phyloP scores from a whole-genome alignment of 2,329 filamentous ascomycete genomes.

The Epichloe typhina region DNA sequence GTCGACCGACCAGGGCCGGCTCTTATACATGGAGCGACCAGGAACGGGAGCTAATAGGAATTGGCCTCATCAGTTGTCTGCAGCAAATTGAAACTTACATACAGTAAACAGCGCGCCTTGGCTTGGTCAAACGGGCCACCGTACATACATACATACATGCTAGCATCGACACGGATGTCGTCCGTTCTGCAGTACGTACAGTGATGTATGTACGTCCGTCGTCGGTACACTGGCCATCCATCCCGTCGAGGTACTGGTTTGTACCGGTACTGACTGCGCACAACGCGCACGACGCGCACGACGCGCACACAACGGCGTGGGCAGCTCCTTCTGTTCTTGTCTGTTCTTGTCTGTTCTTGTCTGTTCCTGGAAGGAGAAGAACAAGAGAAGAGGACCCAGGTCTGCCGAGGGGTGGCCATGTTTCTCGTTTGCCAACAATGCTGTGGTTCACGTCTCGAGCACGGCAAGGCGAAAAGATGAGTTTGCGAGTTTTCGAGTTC shows the following conservation, averaged over 20 bases:
- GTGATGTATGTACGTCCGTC: neutral
- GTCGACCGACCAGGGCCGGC: constrained; percentile 20
- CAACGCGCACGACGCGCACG: neutral
- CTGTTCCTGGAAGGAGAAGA: constrained; percentile 34
- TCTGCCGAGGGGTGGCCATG: neutral
- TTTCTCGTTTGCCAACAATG: neutral
- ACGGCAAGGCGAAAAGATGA: neutral
- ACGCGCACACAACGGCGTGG: neutral
- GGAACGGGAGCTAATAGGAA: constrained; percentile 22
- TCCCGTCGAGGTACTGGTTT: neutral
- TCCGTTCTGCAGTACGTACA: neutral
- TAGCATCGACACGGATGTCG: constrained; percentile 6
- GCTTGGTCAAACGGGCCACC: neutral
- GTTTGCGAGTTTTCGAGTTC: neutral
- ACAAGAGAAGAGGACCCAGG: neutral
- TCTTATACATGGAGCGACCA: constrained; percentile 17
- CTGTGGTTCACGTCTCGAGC: constrained; percentile 2
- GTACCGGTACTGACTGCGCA: neutral
- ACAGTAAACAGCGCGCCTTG: constrained; percentile 2
- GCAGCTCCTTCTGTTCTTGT: constrained; percentile 10
- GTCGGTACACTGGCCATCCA: neutral
- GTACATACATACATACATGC: neutral
- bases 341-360: constrained; percentile 9
- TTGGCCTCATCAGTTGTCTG: neutral
- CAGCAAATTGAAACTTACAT: constrained; percentile 5